Conservation (phyloP, 352 stramenopile genomes). For the Phytopythium helicoides region DNA sequence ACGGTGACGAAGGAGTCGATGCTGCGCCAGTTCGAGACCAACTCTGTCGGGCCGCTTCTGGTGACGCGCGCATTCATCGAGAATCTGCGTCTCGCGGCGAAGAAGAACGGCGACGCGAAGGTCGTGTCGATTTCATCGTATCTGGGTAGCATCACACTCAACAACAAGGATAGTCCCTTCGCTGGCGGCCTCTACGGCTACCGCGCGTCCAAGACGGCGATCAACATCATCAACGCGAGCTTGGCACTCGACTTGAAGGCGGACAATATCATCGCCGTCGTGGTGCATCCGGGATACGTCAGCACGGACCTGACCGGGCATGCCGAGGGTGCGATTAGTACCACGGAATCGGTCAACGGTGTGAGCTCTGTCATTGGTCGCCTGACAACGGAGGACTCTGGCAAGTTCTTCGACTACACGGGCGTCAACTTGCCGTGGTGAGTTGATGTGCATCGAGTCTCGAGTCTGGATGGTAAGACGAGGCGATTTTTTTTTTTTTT, state of each 20-base stretch:
- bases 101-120: constrained; percentile 20
- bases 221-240: constrained; percentile 61
- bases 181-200: constrained; percentile 53
- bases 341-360: constrained; percentile 27
- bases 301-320: constrained; percentile 38
- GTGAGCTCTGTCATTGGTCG: constrained; percentile 26
- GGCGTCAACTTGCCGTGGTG: constrained; percentile 35
- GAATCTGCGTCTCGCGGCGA: constrained; percentile 32
- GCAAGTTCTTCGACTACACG: constrained; percentile 47
- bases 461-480: no score
- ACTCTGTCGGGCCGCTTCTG: constrained; percentile 49
- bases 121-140: constrained; percentile 32
- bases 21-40: constrained; percentile 63
- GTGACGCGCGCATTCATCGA: constrained; percentile 39
- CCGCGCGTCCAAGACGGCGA: constrained; percentile 57
- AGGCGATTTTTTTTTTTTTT: no score
- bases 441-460: no score
- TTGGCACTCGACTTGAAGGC: constrained; percentile 39
- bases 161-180: no score
- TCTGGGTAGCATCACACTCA: constrained; percentile 37
- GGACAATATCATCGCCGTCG: constrained; percentile 36
- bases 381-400: constrained; percentile 30
- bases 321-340: constrained; percentile 19
- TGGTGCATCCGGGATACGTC: constrained; percentile 53
- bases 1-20: constrained; percentile 39